Base-by-base conservation (phyloP, 2,329 filamentous ascomycete species). In the Hypoxylon sp. region DNA sequence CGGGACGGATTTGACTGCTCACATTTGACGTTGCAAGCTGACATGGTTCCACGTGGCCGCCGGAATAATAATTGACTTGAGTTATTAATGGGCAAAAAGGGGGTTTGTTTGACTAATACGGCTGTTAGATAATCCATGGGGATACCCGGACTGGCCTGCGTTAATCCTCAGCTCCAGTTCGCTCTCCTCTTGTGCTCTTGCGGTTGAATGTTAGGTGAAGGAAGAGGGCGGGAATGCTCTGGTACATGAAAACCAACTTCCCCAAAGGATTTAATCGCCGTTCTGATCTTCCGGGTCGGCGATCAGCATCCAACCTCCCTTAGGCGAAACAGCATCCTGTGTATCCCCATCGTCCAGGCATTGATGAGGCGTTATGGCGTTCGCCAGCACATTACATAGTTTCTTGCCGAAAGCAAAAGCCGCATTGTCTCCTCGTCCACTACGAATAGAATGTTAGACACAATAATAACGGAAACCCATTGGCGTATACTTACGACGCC, bases 21-120 rank as follows among this genome's bases (percentile, higher is more conserved):
- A 56, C 6, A 35, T 55, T 31, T 15, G 24, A 17, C 13, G 10
- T 35, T 39, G 51, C 29, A 62, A 44, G 60, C 60, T 56, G 52
- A 62, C 39, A 48, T 42, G 17, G 21, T n/a, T 61, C 31, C 27
- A 47, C 55, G 55, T 48, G 55, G 55, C 19, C 6, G 27, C 48
- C 55, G 8, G 19, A 29, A 31, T 29, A 29, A 58, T 37, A 19
- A 11, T 48, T 17, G 44, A 29, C 6, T 29, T 50, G n/a, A 21
- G 39, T 44, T 44, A 44, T 44, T 50, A 46, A 50, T 19, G 19
- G 8, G 17, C 15, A 32, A 21, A 39, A 50, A 48, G 42, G 42
- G 47, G 47, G 39, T 39, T 50, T 13, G 27, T 13, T 29, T 46
- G 31, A 29, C 39, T 42, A 32, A 55, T 31, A 55, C 42, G 17